phyloP scores from a whole-genome alignment of 495 filamentous ascomycete genomes.

The Tirmania nivea region DNA sequence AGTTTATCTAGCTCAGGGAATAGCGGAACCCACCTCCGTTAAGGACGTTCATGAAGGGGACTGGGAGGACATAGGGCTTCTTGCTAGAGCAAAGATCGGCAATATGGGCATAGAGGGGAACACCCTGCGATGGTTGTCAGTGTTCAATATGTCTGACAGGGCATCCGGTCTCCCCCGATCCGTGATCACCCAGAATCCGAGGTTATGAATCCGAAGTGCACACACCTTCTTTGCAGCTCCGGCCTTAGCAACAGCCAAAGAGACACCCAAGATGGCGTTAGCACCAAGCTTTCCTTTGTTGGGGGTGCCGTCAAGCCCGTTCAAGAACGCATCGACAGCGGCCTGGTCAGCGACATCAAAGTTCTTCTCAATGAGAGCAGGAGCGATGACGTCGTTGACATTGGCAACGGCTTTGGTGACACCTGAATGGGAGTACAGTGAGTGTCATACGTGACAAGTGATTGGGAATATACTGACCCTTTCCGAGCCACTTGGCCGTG shows the following conservation, averaged over 20 bases:
- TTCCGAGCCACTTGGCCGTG: conserved; percentile 89
- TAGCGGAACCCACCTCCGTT: conserved; percentile 49
- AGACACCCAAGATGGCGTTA: conserved; percentile 96
- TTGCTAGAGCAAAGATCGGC: conserved; percentile 97
- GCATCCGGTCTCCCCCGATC: not conserved
- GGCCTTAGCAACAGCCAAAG: conserved; percentile 89
- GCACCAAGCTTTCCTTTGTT: conserved; percentile 98
- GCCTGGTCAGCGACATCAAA: conserved; percentile 95
- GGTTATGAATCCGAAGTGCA: not conserved
- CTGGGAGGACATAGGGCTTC: conserved; percentile 98
- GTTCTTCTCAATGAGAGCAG: conserved; percentile 75
- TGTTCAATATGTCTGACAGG: not conserved
- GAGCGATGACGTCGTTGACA: conserved; percentile 84
- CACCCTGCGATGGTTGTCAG: conserved; percentile 28
- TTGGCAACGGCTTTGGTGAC: conserved; percentile 90
- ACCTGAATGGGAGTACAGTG: conserved; percentile 20
- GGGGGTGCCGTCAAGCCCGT: conserved; percentile 79
- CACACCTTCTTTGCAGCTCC: conserved; percentile 84
- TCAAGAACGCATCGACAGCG: conserved; percentile 81
- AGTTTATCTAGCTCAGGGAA: conserved; percentile 1
- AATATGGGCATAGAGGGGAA: conserved; percentile 94
- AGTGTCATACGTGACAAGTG: not conserved
- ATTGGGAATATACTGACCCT: conserved; percentile 31
- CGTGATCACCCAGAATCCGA: not conserved
- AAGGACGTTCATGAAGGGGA: conserved; percentile 99